Conservation (phyloP, 2,329 filamentous ascomycete genomes). For the Coniochaeta hoffmannii region DNA sequence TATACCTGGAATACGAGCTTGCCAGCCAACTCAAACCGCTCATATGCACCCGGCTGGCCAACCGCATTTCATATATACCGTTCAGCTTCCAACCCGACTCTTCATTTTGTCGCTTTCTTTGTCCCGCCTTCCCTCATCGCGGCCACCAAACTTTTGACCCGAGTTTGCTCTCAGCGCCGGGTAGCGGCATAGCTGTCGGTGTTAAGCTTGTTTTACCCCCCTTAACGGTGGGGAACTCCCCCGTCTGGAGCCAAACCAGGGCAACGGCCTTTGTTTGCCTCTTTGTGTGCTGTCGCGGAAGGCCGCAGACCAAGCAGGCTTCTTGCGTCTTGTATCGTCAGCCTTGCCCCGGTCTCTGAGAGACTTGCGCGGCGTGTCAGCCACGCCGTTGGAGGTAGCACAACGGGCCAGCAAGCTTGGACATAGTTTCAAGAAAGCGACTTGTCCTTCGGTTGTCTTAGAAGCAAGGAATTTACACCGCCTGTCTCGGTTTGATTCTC, state of each 20-base stretch:
- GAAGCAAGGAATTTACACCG: background rate
- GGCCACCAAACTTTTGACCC: background rate
- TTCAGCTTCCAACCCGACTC: background rate
- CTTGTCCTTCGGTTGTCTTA: background rate
- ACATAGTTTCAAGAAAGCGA: background rate
- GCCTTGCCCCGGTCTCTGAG: background rate
- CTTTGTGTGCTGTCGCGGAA: constrained; percentile 4
- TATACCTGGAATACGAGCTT: background rate
- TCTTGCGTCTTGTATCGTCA: constrained; percentile 6
- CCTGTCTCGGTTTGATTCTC: background rate
- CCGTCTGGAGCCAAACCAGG: background rate
- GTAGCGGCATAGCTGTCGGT: background rate
- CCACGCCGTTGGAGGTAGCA: background rate
- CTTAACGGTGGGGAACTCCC: background rate
- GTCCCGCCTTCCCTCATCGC: constrained; percentile 1
- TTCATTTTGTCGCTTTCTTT: background rate
- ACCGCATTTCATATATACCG: constrained; percentile 11
- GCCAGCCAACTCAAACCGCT: constrained; percentile 1
- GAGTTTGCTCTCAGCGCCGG: background rate
- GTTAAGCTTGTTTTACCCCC: background rate
- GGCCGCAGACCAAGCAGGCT: constrained; percentile 10
- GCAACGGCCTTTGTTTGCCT: constrained; percentile 2
- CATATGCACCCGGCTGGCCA: constrained; percentile 17
- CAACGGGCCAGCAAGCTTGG: background rate
- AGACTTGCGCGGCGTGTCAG: background rate